These are phyloP conservation scores for Soucietia sequanensis DNA, from an alignment of 805 yeast species.

Conservation along the genomic window DNA sequence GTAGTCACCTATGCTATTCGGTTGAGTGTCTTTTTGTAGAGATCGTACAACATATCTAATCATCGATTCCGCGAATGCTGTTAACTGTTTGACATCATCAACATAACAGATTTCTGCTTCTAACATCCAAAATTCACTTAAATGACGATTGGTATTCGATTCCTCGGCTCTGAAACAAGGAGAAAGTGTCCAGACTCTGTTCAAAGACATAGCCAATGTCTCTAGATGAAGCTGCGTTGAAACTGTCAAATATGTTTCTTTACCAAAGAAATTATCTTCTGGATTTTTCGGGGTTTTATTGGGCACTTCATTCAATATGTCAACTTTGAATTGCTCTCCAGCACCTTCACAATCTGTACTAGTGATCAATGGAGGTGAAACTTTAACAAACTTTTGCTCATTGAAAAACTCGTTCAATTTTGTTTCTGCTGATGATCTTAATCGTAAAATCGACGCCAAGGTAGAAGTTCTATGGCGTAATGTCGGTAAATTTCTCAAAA, in stretches of 20 bases:
- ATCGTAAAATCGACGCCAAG: slow-evolving; percentile 65
- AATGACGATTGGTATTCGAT: slow-evolving; percentile 86
- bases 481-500: slow-evolving; percentile 70
- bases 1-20: slow-evolving; percentile 9
- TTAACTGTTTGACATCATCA: slow-evolving; percentile 55
- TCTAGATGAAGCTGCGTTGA: slow-evolving; percentile 92
- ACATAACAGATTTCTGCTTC: slow-evolving; percentile 86
- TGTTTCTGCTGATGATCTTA: slow-evolving; percentile 66
- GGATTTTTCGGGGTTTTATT: no score
- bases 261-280: slow-evolving; percentile 56
- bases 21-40: slow-evolving; percentile 13
- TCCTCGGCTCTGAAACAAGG: slow-evolving; percentile 95
- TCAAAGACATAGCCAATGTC: slow-evolving; percentile 67
- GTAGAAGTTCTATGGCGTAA: slow-evolving; percentile 71
- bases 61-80: slow-evolving; percentile 69
- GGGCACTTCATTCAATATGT: slow-evolving; percentile 28
- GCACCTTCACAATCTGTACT: slow-evolving; percentile 97
- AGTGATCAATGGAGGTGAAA: slow-evolving; percentile 84
- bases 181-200: slow-evolving; percentile 81
- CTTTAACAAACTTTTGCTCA: slow-evolving; percentile 58
- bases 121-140: slow-evolving; percentile 96
- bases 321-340: slow-evolving; percentile 78
- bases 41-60: slow-evolving; percentile 43
- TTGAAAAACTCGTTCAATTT: slow-evolving; percentile 55
- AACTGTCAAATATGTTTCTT: slow-evolving; percentile 74